These are phyloP conservation scores for Pouteria glomerata DNA, from an alignment of 148 eudicot genomes.

Conservation along the genomic window DNA sequence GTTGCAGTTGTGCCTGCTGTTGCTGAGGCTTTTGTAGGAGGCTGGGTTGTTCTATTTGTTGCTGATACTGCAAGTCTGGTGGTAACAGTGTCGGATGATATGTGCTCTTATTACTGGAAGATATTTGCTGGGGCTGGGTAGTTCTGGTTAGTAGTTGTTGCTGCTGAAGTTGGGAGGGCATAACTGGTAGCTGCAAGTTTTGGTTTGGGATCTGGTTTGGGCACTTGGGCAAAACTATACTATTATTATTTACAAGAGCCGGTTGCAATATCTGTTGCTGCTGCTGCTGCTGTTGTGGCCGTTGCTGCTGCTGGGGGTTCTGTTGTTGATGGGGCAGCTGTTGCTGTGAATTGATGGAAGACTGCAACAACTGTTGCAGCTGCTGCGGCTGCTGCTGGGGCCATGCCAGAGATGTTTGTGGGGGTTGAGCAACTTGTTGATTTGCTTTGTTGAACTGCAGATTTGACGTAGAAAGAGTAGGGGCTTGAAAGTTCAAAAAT, in stretches of 20 bases:
- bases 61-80: constrained; percentile 71
- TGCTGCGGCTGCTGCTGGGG: constrained; percentile 47
- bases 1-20: constrained; percentile 48
- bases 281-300: constrained; percentile 23
- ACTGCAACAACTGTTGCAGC: constrained; percentile 20
- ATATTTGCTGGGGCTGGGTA: constrained; percentile 38
- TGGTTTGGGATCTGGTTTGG: constrained; percentile 53
- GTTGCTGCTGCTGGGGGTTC: constrained; percentile 34
- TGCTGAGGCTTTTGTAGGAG: constrained; percentile 51
- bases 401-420: constrained; percentile 50
- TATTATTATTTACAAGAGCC: constrained; percentile 36
- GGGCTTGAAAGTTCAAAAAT: constrained; percentile 73
- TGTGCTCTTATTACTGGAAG: constrained; percentile 27
- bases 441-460: constrained; percentile 59
- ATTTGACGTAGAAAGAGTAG: constrained; percentile 43
- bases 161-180: constrained; percentile 57
- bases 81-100: constrained; percentile 42
- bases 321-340: constrained; percentile 34
- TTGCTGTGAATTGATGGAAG: constrained; percentile 27
- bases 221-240: constrained; percentile 29
- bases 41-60: constrained; percentile 50
- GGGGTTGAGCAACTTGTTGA: constrained; percentile 50
- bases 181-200: constrained; percentile 35
- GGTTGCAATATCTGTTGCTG: constrained; percentile 43
- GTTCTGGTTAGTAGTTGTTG: constrained; percentile 51